Base-by-base conservation (phyloP, 345 rosid genomes). In the Carallia pectinifolia region DNA sequence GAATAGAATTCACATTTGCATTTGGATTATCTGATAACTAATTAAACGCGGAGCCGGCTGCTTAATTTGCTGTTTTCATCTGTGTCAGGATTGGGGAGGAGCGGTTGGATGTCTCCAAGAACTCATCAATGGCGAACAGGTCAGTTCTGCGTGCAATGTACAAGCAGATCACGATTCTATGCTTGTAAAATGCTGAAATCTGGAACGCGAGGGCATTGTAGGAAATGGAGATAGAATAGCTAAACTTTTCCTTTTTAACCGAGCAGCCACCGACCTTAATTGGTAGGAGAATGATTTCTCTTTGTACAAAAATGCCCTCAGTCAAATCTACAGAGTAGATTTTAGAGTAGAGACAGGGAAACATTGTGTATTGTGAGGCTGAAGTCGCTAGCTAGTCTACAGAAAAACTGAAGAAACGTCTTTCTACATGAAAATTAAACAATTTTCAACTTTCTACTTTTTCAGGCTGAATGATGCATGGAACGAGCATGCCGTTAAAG, bases 401-500 rank as follows among this genome's bases (percentile, higher is more conserved):
- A 29, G 7, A 6, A 2, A 18, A n/a, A 44, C 17, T 44, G 34
- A 7, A 12, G 3, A 12, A 6, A 3, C 17, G 3, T 65, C 12
- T 47, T 9, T 33, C 4, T 5, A 44, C 50, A 0, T 3, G 50
- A 44, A 31, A 16, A 65, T 31, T 50, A 31, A 9, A 67, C 13
- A 9, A 3, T 50, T 29, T n/a, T 38, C 5, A 17, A 5, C 36
- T 47, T 0, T 31, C 12, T 23, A 7, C 9, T 8, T 40, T 34
- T 27, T 6, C 83, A 84, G 92, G 80, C 73, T 80, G 6, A 84
- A 78, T 50, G 80, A 74, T 33, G 74, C 74, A 37, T 76, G 90
- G 96, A 84, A 74, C 62, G 83, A 81, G 77, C 90, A 91, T 72
- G 86, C 90, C 0, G 83, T 85, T 27, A 85, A 88, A 30, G 75